These are phyloP conservation scores for Lathyrus sativus DNA, from an alignment of 306 rosid species.

Conservation along the genomic window DNA sequence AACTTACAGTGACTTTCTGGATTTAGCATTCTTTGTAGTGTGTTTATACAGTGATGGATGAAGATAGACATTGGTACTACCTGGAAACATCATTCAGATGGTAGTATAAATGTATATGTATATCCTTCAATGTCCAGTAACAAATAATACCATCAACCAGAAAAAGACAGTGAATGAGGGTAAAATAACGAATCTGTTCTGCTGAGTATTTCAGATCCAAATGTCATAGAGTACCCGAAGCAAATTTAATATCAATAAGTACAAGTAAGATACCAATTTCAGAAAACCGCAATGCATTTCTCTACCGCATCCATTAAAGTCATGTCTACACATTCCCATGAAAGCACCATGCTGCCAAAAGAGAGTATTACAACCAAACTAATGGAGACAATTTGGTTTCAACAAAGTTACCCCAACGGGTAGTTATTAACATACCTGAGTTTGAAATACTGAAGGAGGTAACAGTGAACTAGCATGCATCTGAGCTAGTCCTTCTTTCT, in stretches of 20 bases:
- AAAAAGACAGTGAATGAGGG: slow-evolving; percentile 12
- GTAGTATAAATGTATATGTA: slow-evolving; percentile 12
- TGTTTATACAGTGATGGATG: slow-evolving; percentile 48
- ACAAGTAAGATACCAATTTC: slow-evolving; percentile 56
- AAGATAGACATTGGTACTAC: slow-evolving; percentile 61
- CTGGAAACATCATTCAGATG: slow-evolving; percentile 44
- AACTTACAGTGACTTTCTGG: slow-evolving; percentile 40
- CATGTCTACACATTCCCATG: slow-evolving; percentile 60
- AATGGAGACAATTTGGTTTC: slow-evolving; percentile 25
- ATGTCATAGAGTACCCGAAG: slow-evolving; percentile 27
- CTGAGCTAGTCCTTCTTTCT: slow-evolving; percentile 86
- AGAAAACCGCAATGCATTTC: slow-evolving; percentile 53
- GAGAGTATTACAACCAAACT: slow-evolving; percentile 37
- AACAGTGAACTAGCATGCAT: slow-evolving; percentile 59
- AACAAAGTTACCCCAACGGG: slow-evolving; percentile 11
- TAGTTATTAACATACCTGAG: slow-evolving; percentile 52
- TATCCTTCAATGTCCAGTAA: slow-evolving; percentile 26
- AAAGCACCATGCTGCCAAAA: slow-evolving; percentile 69
- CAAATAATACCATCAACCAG: slow-evolving; percentile 4
- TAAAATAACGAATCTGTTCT: slow-evolving; percentile 15
- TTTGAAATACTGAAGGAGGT: slow-evolving; percentile 50
- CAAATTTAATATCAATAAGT: slow-evolving; percentile 6
- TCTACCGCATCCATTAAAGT: slow-evolving; percentile 54
- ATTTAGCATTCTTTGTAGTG: slow-evolving; percentile 48
- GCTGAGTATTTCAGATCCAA: slow-evolving; percentile 23